Conservation (phyloP, 2,329 filamentous ascomycete genomes). For the Talaromyces verruculosus region DNA sequence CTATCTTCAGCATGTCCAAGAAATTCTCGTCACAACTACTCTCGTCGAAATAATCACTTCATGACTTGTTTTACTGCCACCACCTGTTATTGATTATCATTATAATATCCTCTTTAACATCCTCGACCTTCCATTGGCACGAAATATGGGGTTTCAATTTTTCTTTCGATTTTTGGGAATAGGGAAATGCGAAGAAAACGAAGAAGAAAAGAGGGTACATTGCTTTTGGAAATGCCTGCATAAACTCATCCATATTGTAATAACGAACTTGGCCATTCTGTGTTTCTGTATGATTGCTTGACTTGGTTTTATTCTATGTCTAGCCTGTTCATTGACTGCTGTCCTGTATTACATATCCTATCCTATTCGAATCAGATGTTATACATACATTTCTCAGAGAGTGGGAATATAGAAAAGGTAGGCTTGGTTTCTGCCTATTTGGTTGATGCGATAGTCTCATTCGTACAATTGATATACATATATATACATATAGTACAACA, state of each 20-base stretch:
- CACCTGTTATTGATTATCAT: background rate
- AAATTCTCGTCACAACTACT: conserved; percentile 25
- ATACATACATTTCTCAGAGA: background rate
- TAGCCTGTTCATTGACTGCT: background rate
- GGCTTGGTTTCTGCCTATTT: background rate
- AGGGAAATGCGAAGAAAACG: background rate
- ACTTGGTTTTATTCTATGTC: background rate
- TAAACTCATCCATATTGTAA: background rate
- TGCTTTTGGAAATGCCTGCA: conserved; percentile 1
- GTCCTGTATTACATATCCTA: background rate
- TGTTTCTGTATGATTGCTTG: background rate
- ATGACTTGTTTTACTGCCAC: background rate
- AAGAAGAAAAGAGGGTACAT: background rate
- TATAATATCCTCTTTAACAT: background rate
- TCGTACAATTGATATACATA: background rate
- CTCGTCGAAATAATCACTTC: background rate
- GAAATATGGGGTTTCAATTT: background rate
- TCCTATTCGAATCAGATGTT: background rate
- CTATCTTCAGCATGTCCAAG: conserved; percentile 38
- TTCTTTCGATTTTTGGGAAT: background rate
- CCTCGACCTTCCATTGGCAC: background rate
- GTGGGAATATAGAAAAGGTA: background rate
- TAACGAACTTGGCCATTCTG: background rate
- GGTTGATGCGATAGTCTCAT: background rate
- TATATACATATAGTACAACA: background rate